Evolutionary conservation across 768 basidiomycete species (phyloP), one percentile per base, ranked within the genome.

Genomic region (Mycena latifolia): DNA sequence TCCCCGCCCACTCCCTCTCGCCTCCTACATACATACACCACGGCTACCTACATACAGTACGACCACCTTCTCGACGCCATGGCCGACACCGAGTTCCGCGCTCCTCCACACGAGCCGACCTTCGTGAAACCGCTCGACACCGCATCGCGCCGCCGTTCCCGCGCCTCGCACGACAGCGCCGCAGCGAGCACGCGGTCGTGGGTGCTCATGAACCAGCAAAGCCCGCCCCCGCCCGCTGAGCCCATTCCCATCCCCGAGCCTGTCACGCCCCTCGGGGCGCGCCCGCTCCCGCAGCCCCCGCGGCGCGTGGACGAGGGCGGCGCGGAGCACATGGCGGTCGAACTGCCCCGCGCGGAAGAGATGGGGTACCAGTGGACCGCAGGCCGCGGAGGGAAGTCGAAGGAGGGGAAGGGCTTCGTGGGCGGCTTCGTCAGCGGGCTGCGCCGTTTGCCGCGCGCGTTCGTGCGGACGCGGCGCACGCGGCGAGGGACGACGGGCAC

Each of bases 151-250:
- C 69, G 61, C 0, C 61, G 61, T 11, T 66, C 68, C 11, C 64
- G 61, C 5, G 51, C 51, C 5, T 67, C 66, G n/a, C 60, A 61
- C 33, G 61, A 69, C 25, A 69, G 65, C 37, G 69, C 65, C 31
- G 65, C 69, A 15, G 69, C 54, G 25, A 69, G 69, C 53, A 66
- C 65, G 11, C 69, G 69, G n/a, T 69, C 69, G 12, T 69, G 69
- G 69, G 65, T 69, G 5, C 43, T 69, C 35, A 66, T 63, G 66
- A 69, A 56, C 22, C 51, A 53, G 24, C 54, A 62, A 25, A 66
- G 47, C 50, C 61, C 61, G 18, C 69, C 69, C 1, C 69, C 69
- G n/a, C 65, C 69, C 8, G 64, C 37, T 5, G 50, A 58, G 46
- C 61, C 65, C 43, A 63, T 66, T 5, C 61, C 64, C 33, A 3